Evolutionary conservation across 2,329 filamentous ascomycete genomes (phyloP).

Genomic region (Aureobasidium sp.): DNA sequence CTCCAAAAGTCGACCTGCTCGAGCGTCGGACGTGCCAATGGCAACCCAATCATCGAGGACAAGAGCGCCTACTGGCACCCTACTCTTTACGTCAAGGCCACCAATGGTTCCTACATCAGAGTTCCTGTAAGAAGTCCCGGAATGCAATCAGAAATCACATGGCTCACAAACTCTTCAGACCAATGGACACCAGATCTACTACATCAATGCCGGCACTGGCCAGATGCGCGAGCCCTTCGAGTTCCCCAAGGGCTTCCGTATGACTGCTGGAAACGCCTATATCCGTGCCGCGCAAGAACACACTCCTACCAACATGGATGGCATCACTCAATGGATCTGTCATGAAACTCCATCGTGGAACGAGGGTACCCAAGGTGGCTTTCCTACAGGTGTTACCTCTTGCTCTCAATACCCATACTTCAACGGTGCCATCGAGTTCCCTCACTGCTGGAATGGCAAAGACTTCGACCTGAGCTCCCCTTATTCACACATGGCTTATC

Average conservation of each 20-base stretch:
- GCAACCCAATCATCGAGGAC: slow-evolving; percentile 44
- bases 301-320: slow-evolving; percentile 22
- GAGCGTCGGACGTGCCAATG: slow-evolving; percentile 19
- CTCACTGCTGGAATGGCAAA: slow-evolving; percentile 67
- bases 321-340: slow-evolving; percentile 40
- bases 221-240: slow-evolving; percentile 58
- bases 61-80: slow-evolving; percentile 73
- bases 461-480: slow-evolving; percentile 46
- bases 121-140: slow-evolving; percentile 33
- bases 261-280: slow-evolving; percentile 57
- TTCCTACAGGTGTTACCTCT: slow-evolving; percentile 56
- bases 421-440: slow-evolving; percentile 60
- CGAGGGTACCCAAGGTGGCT: slow-evolving; percentile 38
- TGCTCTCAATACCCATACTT: slow-evolving; percentile 50
- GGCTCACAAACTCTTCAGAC: slow-evolving; percentile 20
- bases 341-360: slow-evolving; percentile 46
- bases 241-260: slow-evolving; percentile 63
- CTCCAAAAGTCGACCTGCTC: slow-evolving; percentile 50
- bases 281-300: slow-evolving; percentile 44
- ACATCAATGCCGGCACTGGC: slow-evolving; percentile 43
- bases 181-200: slow-evolving; percentile 65
- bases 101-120: slow-evolving; percentile 48
- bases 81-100: slow-evolving; percentile 56
- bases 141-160: too few relatives aligned
- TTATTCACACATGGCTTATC: slow-evolving; percentile 57